These are phyloP conservation scores for Pseudogymnoascus sp. DNA, from an alignment of 2,329 filamentous ascomycete species.

Conservation along the genomic window DNA sequence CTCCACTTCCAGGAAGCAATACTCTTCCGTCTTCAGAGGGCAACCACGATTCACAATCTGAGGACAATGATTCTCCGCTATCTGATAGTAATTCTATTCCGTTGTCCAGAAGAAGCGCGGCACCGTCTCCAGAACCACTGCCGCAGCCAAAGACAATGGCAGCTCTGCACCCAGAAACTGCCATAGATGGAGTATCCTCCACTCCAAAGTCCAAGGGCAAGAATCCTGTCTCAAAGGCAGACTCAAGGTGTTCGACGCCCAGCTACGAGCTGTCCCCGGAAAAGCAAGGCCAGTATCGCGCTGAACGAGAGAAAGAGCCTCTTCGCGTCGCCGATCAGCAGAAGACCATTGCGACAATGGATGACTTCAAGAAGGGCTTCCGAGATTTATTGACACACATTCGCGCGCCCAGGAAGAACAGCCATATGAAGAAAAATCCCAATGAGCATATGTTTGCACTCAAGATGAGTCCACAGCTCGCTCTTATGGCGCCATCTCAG, in stretches of 20 bases:
- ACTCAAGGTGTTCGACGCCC: too few species aligned
- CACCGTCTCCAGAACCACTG: not conserved
- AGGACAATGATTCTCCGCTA: not conserved
- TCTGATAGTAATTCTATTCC: not conserved
- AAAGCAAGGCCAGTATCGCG: not conserved
- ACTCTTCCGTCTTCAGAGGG: not conserved
- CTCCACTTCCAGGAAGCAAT: not conserved
- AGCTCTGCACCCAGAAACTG: not conserved
- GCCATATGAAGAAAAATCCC: not conserved
- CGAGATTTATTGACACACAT: not conserved
- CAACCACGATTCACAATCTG: not conserved
- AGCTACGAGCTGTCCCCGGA: not conserved
- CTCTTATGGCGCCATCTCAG: not conserved
- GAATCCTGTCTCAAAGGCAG: not conserved
- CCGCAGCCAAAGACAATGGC: not conserved
- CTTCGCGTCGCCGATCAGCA: not conserved
- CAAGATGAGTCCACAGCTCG: not conserved
- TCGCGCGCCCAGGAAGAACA: not conserved
- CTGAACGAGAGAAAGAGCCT: not conserved
- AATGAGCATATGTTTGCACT: not conserved
- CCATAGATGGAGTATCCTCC: not conserved
- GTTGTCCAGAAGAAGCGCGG: not conserved
- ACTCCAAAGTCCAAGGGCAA: not conserved
- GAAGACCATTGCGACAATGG: not conserved
- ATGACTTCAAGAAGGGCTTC: not conserved